A percentile compares a stretch with the other conserved stretches of the same genome.
phyloP scores from a whole-genome alignment of 768 basidiomycete species.

The Kwoniella sp. region DNA sequence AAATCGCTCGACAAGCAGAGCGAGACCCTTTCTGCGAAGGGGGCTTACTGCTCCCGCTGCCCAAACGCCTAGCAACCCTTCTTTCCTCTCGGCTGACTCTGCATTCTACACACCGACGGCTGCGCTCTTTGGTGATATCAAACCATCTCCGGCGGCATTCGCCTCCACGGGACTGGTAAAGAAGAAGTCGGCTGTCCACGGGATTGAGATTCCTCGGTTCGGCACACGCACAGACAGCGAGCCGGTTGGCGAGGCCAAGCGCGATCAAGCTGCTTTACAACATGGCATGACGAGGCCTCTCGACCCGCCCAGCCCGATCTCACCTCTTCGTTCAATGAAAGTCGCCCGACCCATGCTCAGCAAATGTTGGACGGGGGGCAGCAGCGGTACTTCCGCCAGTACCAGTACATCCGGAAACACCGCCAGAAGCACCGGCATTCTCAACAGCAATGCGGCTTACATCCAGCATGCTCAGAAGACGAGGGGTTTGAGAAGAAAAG shows the following conservation, averaged over 20 bases:
- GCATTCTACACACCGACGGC: slow-evolving; percentile 26
- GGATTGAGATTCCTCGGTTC: slow-evolving; percentile 31
- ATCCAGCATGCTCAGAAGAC: slow-evolving; percentile 20
- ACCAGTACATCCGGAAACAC: slow-evolving; percentile 3
- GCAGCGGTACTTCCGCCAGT: slow-evolving; percentile 9
- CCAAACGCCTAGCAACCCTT: background rate
- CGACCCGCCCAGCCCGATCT: slow-evolving; percentile 12
- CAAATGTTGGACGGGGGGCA: slow-evolving; percentile 5
- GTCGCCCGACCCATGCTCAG: slow-evolving; percentile 7
- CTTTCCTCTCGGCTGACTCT: slow-evolving; percentile 7
- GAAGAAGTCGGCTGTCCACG: slow-evolving; percentile 35
- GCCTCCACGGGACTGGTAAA: slow-evolving; percentile 52
- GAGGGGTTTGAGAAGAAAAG: slow-evolving; percentile 37
- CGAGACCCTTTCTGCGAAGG: slow-evolving; percentile 30
- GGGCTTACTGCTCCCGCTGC: slow-evolving; percentile 38
- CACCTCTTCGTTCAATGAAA: slow-evolving; percentile 19
- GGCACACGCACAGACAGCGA: slow-evolving; percentile 8
- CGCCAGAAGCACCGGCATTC: background rate
- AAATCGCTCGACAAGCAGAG: no score
- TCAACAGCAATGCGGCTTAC: slow-evolving; percentile 18
- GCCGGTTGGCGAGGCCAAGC: slow-evolving; percentile 15
- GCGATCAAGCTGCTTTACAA: slow-evolving; percentile 10
- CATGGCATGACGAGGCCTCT: slow-evolving; percentile 7
- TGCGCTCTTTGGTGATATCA: slow-evolving; percentile 33
- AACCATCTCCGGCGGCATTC: slow-evolving; percentile 51